phyloP scores from a whole-genome alignment of 768 basidiomycete genomes.

The Boletus sensibilis region DNA sequence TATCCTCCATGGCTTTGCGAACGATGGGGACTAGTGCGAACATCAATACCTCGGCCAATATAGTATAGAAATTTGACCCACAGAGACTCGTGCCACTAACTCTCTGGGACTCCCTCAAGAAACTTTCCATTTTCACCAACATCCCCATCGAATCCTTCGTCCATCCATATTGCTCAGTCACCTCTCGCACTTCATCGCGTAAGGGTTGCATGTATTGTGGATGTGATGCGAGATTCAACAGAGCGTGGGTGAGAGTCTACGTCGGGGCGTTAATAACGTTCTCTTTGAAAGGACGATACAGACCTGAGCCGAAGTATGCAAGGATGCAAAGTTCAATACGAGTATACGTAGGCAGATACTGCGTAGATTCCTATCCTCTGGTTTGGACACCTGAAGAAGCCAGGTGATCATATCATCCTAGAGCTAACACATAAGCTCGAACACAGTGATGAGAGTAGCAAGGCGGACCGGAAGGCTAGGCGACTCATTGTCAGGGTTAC shows the following conservation, averaged over 20 bases:
- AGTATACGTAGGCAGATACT: conserved; percentile 36
- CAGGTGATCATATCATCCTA: conserved; percentile 42
- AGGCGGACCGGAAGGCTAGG: conserved; percentile 34
- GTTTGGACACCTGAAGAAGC: conserved; percentile 38
- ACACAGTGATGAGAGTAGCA: not conserved
- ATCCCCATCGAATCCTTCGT: conserved; percentile 33
- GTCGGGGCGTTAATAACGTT: conserved; percentile 2
- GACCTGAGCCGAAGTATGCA: conserved; percentile 38
- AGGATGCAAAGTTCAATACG: conserved; percentile 37
- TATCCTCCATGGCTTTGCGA: conserved; percentile 35
- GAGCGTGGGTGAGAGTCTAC: conserved; percentile 37
- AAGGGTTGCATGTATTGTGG: conserved; percentile 40
- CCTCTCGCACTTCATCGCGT: conserved; percentile 39
- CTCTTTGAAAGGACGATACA: not conserved
- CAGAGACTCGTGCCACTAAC: conserved; percentile 34
- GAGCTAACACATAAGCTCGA: conserved; percentile 2
- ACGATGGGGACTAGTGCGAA: conserved; percentile 28
- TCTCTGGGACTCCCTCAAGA: conserved; percentile 43
- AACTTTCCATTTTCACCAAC: conserved; percentile 42
- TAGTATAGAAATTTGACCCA: conserved; percentile 15
- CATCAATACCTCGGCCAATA: conserved; percentile 1
- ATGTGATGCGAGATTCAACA: conserved; percentile 40
- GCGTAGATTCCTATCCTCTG: conserved; percentile 27
- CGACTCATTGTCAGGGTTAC: conserved; percentile 20
- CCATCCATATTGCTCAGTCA: conserved; percentile 34